phyloP scores from a whole-genome alignment of 306 rosid species.

The Datisca glomerata region DNA sequence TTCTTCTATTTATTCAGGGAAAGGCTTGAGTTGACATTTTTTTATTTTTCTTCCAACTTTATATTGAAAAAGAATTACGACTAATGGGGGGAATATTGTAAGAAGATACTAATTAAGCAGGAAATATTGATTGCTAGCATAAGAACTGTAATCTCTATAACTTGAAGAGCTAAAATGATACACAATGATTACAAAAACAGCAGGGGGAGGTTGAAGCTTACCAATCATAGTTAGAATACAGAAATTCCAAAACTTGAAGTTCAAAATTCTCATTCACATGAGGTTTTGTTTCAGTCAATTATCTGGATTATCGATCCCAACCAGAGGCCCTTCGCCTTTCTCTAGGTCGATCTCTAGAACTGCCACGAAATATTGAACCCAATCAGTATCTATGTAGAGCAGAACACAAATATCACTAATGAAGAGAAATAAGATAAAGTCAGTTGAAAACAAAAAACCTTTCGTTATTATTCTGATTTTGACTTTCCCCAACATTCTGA shows the following conservation, averaged over 20 bases:
- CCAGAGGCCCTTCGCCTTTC: slow-evolving; percentile 89
- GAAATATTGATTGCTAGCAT: too few relatives aligned
- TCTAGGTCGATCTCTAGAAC: slow-evolving; percentile 49
- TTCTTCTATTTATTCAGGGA: too few relatives aligned
- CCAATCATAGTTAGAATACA: slow-evolving; percentile 21
- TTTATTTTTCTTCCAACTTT: too few relatives aligned
- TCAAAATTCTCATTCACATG: slow-evolving; percentile 12
- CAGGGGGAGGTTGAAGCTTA: too few relatives aligned
- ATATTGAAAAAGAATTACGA: too few relatives aligned
- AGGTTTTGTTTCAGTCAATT: slow-evolving; percentile 10
- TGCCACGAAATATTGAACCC: slow-evolving; percentile 30
- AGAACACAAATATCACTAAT: neutral
- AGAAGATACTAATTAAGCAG: too few relatives aligned
- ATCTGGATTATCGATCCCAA: slow-evolving; percentile 58
- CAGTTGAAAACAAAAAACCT: slow-evolving; percentile 32
- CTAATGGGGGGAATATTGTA: too few relatives aligned
- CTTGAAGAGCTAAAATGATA: too few relatives aligned
- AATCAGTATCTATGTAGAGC: slow-evolving; percentile 18
- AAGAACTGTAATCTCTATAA: too few relatives aligned
- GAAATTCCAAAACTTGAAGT: slow-evolving; percentile 14
- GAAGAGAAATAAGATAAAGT: neutral
- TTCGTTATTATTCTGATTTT: slow-evolving; percentile 35
- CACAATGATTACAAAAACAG: too few relatives aligned
- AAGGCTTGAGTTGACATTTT: too few relatives aligned
- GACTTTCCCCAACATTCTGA: slow-evolving; percentile 36